Base-by-base conservation (phyloP, 495 filamentous ascomycete species). In the Hyaloscypha finlandica region DNA sequence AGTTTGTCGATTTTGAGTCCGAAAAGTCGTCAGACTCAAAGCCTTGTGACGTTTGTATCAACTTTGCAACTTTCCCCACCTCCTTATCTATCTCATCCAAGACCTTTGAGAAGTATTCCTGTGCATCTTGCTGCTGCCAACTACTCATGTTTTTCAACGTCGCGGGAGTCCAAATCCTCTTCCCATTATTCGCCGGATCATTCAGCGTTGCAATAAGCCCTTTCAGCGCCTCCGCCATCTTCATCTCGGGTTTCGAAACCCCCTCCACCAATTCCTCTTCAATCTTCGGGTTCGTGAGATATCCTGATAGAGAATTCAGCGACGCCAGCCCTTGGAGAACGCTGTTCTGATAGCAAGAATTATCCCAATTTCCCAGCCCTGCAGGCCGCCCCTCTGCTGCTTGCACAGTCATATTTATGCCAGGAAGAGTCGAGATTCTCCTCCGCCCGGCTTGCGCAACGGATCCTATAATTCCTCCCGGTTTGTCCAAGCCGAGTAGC, bases 261-360 rank as follows among this genome's bases (percentile, higher is more conserved):
- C 70, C 71, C 61, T 80, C 79, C 29, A 71, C 76, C 33, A 74
- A 74, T n/a, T 78, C 63, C 12, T 53, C 56, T 8, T 69, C 68
- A 14, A 70, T 54, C 30, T 25, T 69, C 8, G 61, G 68, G 53
- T 73, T 68, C 9, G 81, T 75, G 9, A 90, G 76, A 74, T 87
- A 80, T 55, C 79, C 65, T 58, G 81, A 79, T 19, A 97, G 78
- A 5, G 87, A 81, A 25, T 83, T 79, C 54, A 98, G 83, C 6
- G 93, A 91, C 6, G 94, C 89, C 45, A 98, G 81, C 14, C 90
- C 89, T 75, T 97, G 90, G 29, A 98, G 87, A 22, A 97, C 90
- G 68, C 94, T 97, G 74, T 99, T 99, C 79, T 98, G 94, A 74
- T 95, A 99, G 77, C 96, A 99, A 1, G 92, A 96, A 73, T 97